Base-by-base conservation (phyloP, 768 basidiomycete species). In the Tubosaeta sp. region DNA sequence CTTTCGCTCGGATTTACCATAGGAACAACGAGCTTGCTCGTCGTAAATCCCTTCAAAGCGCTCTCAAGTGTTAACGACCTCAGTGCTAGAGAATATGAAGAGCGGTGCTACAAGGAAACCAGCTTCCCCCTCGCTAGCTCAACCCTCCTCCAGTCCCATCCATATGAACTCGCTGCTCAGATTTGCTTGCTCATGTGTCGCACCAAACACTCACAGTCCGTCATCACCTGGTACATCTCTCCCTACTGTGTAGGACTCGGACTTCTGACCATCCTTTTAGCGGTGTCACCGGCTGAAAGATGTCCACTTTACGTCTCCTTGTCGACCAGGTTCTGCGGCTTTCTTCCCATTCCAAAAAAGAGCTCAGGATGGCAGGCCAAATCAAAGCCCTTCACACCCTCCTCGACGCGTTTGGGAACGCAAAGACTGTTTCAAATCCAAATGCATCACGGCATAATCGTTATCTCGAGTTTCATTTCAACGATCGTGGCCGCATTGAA, bases 231-330 rank as follows among this genome's bases (percentile, higher is more conserved):
- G 93, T 93, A 58, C 54, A 86, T 53, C 35, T 57, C 12, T 21
- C 47, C 32, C 16, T 27, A 12, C 42, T 34, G 8, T 41, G 16
- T 19, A 16, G 9, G 30, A 31, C 48, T 13, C 8, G 49, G 13
- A 41, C 40, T 55, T 45, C 36, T 53, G n/a, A 43, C 27, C 19
- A 46, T 24, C 0, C 24, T 30, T 29, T 29, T 39, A 94, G 93
- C 65, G 94, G 94, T 34, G 82, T 94, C 54, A 93, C 92, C 10
- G 87, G 86, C 24, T 91, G 92, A 14, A 94, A 95, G 68, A 82
- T 89, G 0, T 78, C 81, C 44, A 87, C 80, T 51, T 71, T 84
- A 22, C 80, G 83, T 29, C 81, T 95, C 21, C 72, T 96, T 49
- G 72, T 86, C 32, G 80, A 83, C 62, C 93, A 95, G 66, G 67